phyloP scores from a whole-genome alignment of 2,329 filamentous ascomycete genomes.

The Cadophora sp. region DNA sequence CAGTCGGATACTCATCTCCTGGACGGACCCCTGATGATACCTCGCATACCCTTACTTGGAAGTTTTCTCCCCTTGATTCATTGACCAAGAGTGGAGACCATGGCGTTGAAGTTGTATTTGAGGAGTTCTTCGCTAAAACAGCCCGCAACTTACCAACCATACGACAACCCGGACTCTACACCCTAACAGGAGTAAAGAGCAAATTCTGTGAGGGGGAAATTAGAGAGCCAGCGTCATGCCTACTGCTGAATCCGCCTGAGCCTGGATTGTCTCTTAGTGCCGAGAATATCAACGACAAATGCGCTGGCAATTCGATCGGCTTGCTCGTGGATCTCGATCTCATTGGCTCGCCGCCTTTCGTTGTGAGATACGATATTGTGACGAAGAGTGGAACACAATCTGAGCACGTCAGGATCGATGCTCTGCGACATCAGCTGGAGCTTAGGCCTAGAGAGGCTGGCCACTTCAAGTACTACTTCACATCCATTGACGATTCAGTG shows the following conservation, averaged over 20 bases:
- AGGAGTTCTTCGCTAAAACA: constrained; percentile 66
- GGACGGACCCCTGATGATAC: constrained; percentile 65
- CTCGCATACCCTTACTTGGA: constrained; percentile 77
- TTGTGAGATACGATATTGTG: constrained; percentile 77
- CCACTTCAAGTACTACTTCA: constrained; percentile 86
- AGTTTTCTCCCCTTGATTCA: constrained; percentile 78
- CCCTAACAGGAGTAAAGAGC: constrained; percentile 78
- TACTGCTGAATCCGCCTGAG: constrained; percentile 89
- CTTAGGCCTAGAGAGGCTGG: constrained; percentile 83
- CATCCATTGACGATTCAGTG: constrained; percentile 79
- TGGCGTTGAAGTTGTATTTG: constrained; percentile 61
- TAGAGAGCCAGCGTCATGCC: constrained; percentile 90
- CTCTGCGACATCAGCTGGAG: constrained; percentile 82
- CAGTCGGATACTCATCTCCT: constrained; percentile 71
- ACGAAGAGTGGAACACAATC: constrained; percentile 58
- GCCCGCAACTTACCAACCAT: constrained; percentile 71
- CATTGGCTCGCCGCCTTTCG: constrained; percentile 90
- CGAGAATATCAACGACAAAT: constrained; percentile 92
- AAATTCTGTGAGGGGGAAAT: constrained; percentile 87
- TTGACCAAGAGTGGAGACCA: constrained; percentile 75
- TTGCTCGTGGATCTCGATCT: constrained; percentile 88
- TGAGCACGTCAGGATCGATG: constrained; percentile 61
- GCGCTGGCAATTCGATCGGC: constrained; percentile 91
- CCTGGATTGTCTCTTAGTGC: constrained; percentile 76
- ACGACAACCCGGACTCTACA: constrained; percentile 83